phyloP scores from a whole-genome alignment of 23 red algal species.

The Agarophyton chilense region DNA sequence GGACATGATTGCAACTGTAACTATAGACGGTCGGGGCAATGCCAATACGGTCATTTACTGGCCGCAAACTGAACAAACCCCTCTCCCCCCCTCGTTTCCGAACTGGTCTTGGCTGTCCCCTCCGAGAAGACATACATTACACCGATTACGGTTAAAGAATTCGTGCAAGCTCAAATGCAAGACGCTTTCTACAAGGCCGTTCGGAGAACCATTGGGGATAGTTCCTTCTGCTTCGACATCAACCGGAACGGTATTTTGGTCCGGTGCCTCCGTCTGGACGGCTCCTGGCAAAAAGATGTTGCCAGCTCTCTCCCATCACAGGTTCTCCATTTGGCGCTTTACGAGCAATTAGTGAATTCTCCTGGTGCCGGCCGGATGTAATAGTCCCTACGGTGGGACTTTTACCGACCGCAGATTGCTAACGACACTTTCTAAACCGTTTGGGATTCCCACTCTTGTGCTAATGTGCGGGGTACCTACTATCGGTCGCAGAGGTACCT shows the following conservation, averaged over 20 bases:
- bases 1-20: too few species aligned
- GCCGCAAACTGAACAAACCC: too few species aligned
- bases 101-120: too few species aligned
- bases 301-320: background rate
- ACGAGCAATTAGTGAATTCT: background rate
- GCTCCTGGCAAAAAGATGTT: slow-evolving; percentile 27
- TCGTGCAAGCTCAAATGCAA: background rate
- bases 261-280: background rate
- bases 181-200: background rate
- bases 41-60: too few species aligned
- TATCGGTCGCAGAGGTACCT: background rate
- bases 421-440: slow-evolving; percentile 6
- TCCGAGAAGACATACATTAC: background rate
- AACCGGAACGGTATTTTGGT: slow-evolving; percentile 17
- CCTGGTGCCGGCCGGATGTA: slow-evolving; percentile 30
- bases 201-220: background rate
- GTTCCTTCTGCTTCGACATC: background rate
- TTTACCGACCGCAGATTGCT: slow-evolving; percentile 35
- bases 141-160: background rate
- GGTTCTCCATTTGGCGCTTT: slow-evolving; percentile 44
- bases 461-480: background rate
- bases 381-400: background rate
- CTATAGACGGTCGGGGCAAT: too few species aligned
- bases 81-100: too few species aligned
- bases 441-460: background rate